Percentiles rank a stretch among this genome's conserved stretches.
phyloP scores from a whole-genome alignment of 495 filamentous ascomycete species.

The Pyronema domesticum region DNA sequence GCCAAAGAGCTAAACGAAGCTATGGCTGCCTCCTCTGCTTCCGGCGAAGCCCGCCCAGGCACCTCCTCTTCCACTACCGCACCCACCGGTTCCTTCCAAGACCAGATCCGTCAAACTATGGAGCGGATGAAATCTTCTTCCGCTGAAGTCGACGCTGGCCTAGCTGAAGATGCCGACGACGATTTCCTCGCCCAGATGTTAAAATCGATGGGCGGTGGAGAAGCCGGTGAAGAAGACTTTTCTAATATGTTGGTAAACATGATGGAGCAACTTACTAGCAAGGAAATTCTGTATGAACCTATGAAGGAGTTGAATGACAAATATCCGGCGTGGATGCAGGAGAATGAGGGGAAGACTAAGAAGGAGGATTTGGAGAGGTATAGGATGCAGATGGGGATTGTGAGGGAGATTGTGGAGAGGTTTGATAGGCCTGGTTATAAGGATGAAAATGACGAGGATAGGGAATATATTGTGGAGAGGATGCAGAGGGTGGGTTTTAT shows the following conservation, averaged over 20 bases:
- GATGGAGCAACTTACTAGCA: conserved; percentile 97
- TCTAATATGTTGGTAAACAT: conserved; percentile 84
- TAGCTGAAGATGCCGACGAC: conserved; percentile 45
- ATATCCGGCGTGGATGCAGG: conserved; percentile 72
- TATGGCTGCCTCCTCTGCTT: conserved; percentile 1
- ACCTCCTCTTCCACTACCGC: conserved; percentile 5
- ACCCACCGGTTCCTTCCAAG: conserved; percentile 42
- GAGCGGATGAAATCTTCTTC: conserved; percentile 81
- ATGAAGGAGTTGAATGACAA: conserved; percentile 93
- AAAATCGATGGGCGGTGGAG: conserved; percentile 56
- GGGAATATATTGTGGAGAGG: conserved; percentile 84
- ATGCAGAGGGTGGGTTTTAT: conserved; percentile 72
- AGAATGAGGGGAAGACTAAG: conserved; percentile 45
- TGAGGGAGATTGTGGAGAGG: conserved; percentile 68
- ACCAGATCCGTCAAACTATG: conserved; percentile 79
- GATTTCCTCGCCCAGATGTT: conserved; percentile 73
- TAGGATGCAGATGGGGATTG: conserved; percentile 62
- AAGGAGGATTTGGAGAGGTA: conserved; percentile 62
- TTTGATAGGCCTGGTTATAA: conserved; percentile 66
- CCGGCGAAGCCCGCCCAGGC: conserved; percentile 11
- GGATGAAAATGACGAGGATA: conserved; percentile 62
- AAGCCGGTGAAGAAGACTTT: conserved; percentile 64
- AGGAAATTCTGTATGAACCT: conserved; percentile 93
- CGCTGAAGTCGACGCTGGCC: conserved; percentile 62
- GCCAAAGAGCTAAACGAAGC: conserved; percentile 55